phyloP scores from a whole-genome alignment of 192 early-diverging fungal genomes.

The Coemansia sp. region DNA sequence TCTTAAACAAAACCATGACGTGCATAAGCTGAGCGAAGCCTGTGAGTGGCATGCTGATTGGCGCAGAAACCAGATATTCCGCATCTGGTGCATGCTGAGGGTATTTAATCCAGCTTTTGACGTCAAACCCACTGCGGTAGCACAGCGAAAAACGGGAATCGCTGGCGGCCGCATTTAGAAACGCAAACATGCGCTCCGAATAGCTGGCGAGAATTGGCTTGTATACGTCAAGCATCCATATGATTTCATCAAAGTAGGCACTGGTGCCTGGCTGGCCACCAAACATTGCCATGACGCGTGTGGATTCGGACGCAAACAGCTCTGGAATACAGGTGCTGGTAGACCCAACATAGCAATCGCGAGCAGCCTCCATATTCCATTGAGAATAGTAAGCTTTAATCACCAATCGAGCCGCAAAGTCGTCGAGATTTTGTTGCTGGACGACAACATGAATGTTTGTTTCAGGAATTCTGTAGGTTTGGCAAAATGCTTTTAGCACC shows the following conservation, averaged over 20 bases:
- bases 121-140: constrained; percentile 67
- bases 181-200: constrained; percentile 66
- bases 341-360: background rate
- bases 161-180: constrained; percentile 58
- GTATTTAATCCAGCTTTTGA: constrained; percentile 72
- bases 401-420: constrained; percentile 1
- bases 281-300: constrained; percentile 76
- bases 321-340: background rate
- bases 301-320: constrained; percentile 49
- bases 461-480: background rate
- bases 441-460: constrained; percentile 17
- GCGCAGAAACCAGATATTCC: constrained; percentile 68
- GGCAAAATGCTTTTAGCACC: constrained; percentile 11
- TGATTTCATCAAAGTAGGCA: constrained; percentile 81
- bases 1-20: constrained; percentile 72
- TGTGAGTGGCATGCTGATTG: constrained; percentile 76
- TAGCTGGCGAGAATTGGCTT: constrained; percentile 66
- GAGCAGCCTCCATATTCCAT: constrained; percentile 1
- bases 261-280: constrained; percentile 87
- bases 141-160: constrained; percentile 54
- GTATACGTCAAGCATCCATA: constrained; percentile 70
- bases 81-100: constrained; percentile 67
- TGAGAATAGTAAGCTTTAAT: constrained; percentile 17
- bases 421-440: constrained; percentile 12
- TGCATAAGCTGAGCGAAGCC: constrained; percentile 86